These are phyloP conservation scores for Puya raimondii DNA, from an alignment of 176 grass and related monocot genomes.

Conservation along the genomic window DNA sequence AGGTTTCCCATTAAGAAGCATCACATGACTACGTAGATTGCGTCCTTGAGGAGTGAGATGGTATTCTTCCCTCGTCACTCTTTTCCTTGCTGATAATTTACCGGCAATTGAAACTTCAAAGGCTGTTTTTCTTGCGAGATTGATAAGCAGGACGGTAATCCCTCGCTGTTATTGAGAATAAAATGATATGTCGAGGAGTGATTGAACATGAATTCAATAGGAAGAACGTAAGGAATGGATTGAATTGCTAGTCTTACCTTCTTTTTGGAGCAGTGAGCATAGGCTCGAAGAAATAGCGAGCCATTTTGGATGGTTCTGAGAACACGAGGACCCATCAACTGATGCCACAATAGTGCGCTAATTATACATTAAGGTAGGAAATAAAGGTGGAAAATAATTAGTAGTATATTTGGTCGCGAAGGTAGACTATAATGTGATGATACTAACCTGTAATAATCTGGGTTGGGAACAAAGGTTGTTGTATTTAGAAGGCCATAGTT, in stretches of 20 bases:
- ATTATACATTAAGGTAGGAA: neutral
- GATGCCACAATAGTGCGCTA: constrained; percentile 44
- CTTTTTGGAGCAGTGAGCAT: constrained; percentile 53
- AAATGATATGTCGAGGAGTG: neutral
- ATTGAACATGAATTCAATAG: no score
- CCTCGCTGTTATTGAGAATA: constrained; percentile 20
- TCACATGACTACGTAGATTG: constrained; percentile 38
- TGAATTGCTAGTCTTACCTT: constrained; percentile 16
- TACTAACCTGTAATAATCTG: constrained; percentile 58
- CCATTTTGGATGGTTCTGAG: constrained; percentile 19
- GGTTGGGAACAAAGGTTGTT: constrained; percentile 62
- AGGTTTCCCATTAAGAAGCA: constrained; percentile 43
- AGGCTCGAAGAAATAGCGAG: constrained; percentile 37
- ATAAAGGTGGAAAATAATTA: neutral
- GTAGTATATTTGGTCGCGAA: neutral
- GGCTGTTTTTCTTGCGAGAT: constrained; percentile 42
- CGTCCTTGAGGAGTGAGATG: constrained; percentile 35
- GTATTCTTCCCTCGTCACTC: constrained; percentile 41
- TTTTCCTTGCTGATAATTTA: neutral
- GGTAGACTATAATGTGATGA: constrained; percentile 19
- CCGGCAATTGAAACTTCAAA: constrained; percentile 33
- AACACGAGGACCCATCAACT: constrained; percentile 38
- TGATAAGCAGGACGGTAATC: constrained; percentile 44
- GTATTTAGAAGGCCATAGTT: constrained; percentile 72
- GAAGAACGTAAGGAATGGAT: constrained; percentile 2